Base-by-base conservation (phyloP, 2,329 filamentous ascomycete genomes). In the Claviceps sp. region DNA sequence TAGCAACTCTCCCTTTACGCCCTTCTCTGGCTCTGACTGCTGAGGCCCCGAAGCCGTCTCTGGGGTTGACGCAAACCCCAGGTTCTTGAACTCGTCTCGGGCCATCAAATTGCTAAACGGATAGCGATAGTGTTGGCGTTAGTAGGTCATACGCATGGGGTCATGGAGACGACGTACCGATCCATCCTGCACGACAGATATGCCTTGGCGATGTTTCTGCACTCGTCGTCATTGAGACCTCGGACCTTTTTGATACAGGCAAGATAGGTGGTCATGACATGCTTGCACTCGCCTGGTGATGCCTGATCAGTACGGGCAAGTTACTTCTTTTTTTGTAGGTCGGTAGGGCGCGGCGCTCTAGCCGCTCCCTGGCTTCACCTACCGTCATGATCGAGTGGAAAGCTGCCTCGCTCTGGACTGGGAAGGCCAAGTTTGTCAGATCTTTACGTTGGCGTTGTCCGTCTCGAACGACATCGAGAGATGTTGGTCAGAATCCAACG, bases 131-230 rank as follows among this genome's bases (percentile, higher is more conserved):
- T 16, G 11, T 34, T 30, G 24, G 14, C 14, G n/a, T 51, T 30
- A 48, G 49, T 34, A 34, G 30, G 9, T 11, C 30, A 34, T 34
- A 34, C 30, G 30, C 9, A 34, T 34, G 9, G 30, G 30, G 9
- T 34, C 30, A 11, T 34, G 30, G 30, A 34, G 30, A 34, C 30
- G 30, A 50, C 83, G 65, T 73, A 95, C 89, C 84, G 81, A 60
- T 97, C 91, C 93, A 98, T 98, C 48, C 93, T 82, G 68, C 93
- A 98, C 48, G 81, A 74, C 51, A 98, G 73, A 67, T 98, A 98
- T 34, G 81, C 78, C 71, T 96, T 97, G 54, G 90, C 90, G 51
- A 96, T 70, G 62, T 81, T 74, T 53, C 93, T 84, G 66, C 93
- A 98, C 63, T 88, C 82, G 55, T 87, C 77, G 57, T 93, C 86